A percentile compares a stretch with the other conserved stretches of the same genome.
These are phyloP conservation scores for Macrotyloma uniflorum DNA, from an alignment of 306 rosid species.

Conservation along the genomic window DNA sequence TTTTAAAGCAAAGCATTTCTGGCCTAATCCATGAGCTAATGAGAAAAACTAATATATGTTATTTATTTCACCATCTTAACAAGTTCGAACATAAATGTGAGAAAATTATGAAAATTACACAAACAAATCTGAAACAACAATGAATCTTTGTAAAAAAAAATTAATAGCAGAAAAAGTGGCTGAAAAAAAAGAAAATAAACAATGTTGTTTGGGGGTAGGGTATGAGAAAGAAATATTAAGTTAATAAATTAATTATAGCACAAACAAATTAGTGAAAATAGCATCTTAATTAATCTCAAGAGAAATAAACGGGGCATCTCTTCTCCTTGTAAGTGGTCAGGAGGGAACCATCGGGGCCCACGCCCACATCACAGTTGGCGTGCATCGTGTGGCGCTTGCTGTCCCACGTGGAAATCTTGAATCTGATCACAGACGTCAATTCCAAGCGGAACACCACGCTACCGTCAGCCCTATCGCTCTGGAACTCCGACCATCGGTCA, in stretches of 20 bases:
- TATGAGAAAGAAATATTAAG: neutral
- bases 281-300: slow-evolving; percentile 31
- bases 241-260: neutral
- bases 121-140: neutral
- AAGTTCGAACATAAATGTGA: neutral
- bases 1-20: too few species aligned
- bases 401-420: slow-evolving; percentile 65
- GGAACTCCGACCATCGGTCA: slow-evolving; percentile 68
- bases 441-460: slow-evolving; percentile 69
- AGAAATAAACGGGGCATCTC: slow-evolving; percentile 79
- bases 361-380: slow-evolving; percentile 66
- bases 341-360: slow-evolving; percentile 70
- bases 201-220: too few species aligned
- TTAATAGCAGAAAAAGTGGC: neutral
- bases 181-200: neutral
- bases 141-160: neutral
- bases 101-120: slow-evolving; percentile 10
- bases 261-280: slow-evolving; percentile 5
- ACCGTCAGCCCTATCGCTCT: slow-evolving; percentile 59
- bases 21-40: too few species aligned
- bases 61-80: neutral
- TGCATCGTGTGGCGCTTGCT: slow-evolving; percentile 72
- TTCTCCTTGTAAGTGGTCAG: slow-evolving; percentile 48
- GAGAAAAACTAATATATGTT: too few species aligned
- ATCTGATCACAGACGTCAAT: slow-evolving; percentile 57